A percentile compares a stretch with the other conserved stretches of the same genome.
Evolutionary conservation across 1,284 basidiomycete species (phyloP).

Genomic region (Apiotrichum sp.): DNA sequence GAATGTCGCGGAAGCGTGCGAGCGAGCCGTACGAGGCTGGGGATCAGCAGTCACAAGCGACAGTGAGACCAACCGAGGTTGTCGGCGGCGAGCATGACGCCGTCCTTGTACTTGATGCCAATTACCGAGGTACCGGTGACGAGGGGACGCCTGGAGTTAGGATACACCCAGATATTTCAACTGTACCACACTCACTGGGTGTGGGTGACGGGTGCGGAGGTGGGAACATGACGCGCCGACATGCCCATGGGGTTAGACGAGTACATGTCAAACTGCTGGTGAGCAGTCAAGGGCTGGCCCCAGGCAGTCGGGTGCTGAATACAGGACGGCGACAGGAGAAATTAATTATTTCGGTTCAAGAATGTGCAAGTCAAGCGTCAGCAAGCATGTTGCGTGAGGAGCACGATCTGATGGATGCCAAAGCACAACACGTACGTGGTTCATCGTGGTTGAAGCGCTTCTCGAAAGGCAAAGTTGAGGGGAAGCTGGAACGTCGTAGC

Average conservation of each 20-base stretch:
- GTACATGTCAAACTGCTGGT: conserved; percentile 41
- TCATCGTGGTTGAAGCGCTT: conserved; percentile 10
- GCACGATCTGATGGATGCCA: no score
- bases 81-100: conserved; percentile 99
- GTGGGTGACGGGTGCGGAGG: conserved; percentile 17
- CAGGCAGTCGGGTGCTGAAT: conserved; percentile 44
- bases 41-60: neutral
- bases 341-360: no score
- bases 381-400: neutral
- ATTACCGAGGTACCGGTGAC: conserved; percentile 95
- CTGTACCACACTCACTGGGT: conserved; percentile 19
- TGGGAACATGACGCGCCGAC: conserved; percentile 9
- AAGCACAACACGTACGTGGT: conserved; percentile 20
- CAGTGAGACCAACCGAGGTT: conserved; percentile 64
- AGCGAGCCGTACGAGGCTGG: conserved; percentile 96
- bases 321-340: neutral
- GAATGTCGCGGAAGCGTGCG: conserved; percentile 91
- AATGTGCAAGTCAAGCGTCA: neutral
- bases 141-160: conserved; percentile 68
- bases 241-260: conserved; percentile 27
- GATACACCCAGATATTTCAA: neutral
- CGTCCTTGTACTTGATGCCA: conserved; percentile 89
- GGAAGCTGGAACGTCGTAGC: no score
- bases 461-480: no score
- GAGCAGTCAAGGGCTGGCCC: conserved; percentile 39